Percentiles rank a stretch among this genome's conserved stretches.
Evolutionary conservation across 129 eudicot species (phyloP).

Genomic region (Flaveria sonorensis): DNA sequence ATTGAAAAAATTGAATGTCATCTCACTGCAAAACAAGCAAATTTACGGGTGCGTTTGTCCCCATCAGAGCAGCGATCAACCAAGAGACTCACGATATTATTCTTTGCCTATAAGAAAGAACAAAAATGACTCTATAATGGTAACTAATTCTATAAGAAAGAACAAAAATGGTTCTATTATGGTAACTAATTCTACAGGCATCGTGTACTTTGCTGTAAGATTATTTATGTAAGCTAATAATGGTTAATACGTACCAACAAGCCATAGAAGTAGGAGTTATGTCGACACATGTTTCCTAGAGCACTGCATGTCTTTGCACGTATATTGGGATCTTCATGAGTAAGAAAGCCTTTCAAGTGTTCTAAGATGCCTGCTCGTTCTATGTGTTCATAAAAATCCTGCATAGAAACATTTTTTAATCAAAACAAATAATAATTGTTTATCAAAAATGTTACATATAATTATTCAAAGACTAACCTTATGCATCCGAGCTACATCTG

Average conservation of each 20-base stretch:
- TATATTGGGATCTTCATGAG: slow-evolving; percentile 75
- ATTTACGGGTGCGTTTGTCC: slow-evolving; percentile 84
- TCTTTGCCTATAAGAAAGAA: slow-evolving; percentile 54
- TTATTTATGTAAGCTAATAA: not conserved
- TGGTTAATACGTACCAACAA: slow-evolving; percentile 47
- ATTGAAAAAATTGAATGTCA: not conserved
- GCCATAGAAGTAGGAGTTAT: slow-evolving; percentile 78
- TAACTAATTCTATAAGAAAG: not conserved
- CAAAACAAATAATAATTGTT: not conserved
- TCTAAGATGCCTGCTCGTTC: slow-evolving; percentile 70
- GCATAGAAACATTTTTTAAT: slow-evolving; percentile 29
- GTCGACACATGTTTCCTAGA: slow-evolving; percentile 94
- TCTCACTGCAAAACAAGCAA: slow-evolving; percentile 98
- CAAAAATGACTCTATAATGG: not conserved
- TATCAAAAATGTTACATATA: not conserved
- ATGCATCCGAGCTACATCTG: slow-evolving; percentile 98
- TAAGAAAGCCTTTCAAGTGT: slow-evolving; percentile 66
- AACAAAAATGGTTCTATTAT: not conserved
- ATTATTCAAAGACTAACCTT: slow-evolving; percentile 51
- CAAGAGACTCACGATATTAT: slow-evolving; percentile 55
- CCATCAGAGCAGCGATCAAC: slow-evolving; percentile 92
- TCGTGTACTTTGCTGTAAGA: slow-evolving; percentile 6
- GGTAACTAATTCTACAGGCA: not conserved
- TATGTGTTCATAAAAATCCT: slow-evolving; percentile 75
- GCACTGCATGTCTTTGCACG: slow-evolving; percentile 94